Percentiles rank a stretch among this genome's conserved stretches.
Conservation (phyloP, 2,329 filamentous ascomycete species). For the Monosporascus sp. region DNA sequence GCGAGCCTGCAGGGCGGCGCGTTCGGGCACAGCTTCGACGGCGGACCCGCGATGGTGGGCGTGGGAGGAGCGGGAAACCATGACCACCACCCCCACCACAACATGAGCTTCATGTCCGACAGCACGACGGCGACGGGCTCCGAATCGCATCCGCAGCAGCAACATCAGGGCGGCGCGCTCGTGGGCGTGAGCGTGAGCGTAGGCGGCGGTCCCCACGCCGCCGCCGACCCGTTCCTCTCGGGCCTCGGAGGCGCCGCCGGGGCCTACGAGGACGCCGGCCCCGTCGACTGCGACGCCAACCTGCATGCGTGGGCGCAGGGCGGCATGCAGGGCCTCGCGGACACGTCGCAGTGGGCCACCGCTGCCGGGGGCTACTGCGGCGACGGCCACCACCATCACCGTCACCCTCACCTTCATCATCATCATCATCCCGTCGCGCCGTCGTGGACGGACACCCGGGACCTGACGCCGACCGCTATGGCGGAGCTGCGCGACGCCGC, state of each 20-base stretch:
- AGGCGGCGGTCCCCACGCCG: slow-evolving; percentile 5
- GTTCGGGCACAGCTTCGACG: slow-evolving; percentile 39
- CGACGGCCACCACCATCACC: not conserved
- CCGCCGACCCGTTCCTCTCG: slow-evolving; percentile 24
- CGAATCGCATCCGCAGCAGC: slow-evolving; percentile 24
- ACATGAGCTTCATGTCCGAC: slow-evolving; percentile 33
- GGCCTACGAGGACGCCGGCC: slow-evolving; percentile 3
- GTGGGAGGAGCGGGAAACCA: slow-evolving; percentile 2
- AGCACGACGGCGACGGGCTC: slow-evolving; percentile 4
- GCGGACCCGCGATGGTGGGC: slow-evolving; percentile 1
- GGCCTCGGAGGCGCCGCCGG: slow-evolving; percentile 20
- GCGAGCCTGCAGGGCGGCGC: slow-evolving; percentile 42
- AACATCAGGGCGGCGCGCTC: slow-evolving; percentile 13
- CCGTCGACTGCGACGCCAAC: slow-evolving; percentile 7
- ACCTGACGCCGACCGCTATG: not conserved
- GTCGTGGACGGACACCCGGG: not conserved
- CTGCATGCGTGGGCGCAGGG: slow-evolving; percentile 6
- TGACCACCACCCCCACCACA: slow-evolving; percentile 11
- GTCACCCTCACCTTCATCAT: not conserved
- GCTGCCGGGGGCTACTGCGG: not conserved
- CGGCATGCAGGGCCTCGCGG: not conserved
- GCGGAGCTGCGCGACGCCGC: not conserved
- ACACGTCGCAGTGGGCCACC: not conserved
- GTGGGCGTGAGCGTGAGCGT: too few species aligned
- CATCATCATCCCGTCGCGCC: not conserved